Base-by-base conservation (phyloP, 176 grass and related monocot genomes). In the Triticum monococcum region DNA sequence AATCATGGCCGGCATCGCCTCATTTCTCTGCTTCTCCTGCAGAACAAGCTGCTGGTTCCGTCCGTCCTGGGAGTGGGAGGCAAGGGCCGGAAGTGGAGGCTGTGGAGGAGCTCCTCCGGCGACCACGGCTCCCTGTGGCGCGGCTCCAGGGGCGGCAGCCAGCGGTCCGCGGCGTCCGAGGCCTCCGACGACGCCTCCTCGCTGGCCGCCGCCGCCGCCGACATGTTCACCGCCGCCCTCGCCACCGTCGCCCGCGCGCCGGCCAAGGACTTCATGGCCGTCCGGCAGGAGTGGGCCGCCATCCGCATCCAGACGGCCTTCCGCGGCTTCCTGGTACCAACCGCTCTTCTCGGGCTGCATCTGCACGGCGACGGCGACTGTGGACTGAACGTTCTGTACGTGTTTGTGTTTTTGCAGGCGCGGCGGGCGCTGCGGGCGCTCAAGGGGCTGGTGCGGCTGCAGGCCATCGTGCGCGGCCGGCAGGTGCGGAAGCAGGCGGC, bases 401-500 rank as follows among this genome's bases (percentile, higher is more conserved):
- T 77, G 8, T 2, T 43, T 25, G 50, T 37, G 41, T 61, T 28
- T 60, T 20, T 83, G 72, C 73, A 99, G 97, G 94, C 94, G 23
- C 63, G 92, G 61, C 72, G 97, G 10, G 97, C 97, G 22, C 60
- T 94, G 26, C 86, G 87, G 37, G 94, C 94, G 68, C 75, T 99
- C 76, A 94, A 93, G 86, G 94, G 97, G 20, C 24, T 99, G 33
- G 97, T 99, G 75, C 79, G 97, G 66, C 86, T 99, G 31, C 97
- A 99, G 92, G 97, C 97, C 24, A 99, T 99, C 79, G 97, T 96
- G 26, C 90, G 97, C 11, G 97, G 97, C 22, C 89, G 97, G 62
- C 97, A 99, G 85, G 97, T 99, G 52, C 28, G 97, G 30, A 99
- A 96, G 85, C 97, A 99, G 85, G 97, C 97, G 52, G 97, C 94